Evolutionary conservation across 495 filamentous ascomycete genomes (phyloP).

Genomic region (Aspergillus steynii): DNA sequence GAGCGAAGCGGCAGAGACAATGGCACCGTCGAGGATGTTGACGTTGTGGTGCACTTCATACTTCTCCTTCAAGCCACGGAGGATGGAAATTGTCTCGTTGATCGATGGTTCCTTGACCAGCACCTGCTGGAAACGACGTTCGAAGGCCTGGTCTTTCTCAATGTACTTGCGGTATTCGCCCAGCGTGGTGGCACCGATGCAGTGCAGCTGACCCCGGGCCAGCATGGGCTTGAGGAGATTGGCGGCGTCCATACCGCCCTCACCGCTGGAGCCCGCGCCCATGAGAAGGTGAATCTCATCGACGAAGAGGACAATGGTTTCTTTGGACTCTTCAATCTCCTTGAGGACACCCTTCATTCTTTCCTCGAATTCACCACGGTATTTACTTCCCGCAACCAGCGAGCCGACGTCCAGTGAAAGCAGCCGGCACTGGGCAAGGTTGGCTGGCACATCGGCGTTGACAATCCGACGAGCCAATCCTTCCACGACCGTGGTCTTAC

Average conservation of each 20-base stretch:
- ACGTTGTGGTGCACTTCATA: constrained; percentile 99
- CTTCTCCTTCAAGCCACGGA: constrained; percentile 93
- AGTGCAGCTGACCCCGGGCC: constrained; percentile 93
- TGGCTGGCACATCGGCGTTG: constrained; percentile 92
- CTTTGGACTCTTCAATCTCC: constrained; percentile 93
- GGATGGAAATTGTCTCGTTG: constrained; percentile 90
- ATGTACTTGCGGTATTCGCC: constrained; percentile 98
- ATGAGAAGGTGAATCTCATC: constrained; percentile 98
- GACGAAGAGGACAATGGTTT: constrained; percentile 96
- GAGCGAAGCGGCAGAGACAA: constrained; percentile 85
- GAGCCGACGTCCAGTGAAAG: constrained; percentile 94
- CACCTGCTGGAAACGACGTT: constrained; percentile 97
- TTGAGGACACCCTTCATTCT: constrained; percentile 98
- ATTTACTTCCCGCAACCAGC: constrained; percentile 95
- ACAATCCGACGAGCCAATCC: constrained; percentile 94
- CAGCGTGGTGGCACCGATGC: constrained; percentile 94
- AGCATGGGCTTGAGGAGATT: constrained; percentile 98
- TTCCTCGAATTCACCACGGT: constrained; percentile 97
- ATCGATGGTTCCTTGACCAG: constrained; percentile 90
- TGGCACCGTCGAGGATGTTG: constrained; percentile 88
- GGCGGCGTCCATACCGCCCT: constrained; percentile 98
- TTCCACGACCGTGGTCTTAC: constrained; percentile 97
- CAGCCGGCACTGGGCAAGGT: constrained; percentile 89
- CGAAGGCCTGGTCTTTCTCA: constrained; percentile 96
- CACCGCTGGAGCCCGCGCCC: constrained; percentile 90